phyloP scores from a whole-genome alignment of 106 monocot species.

The Posidonia australis region DNA sequence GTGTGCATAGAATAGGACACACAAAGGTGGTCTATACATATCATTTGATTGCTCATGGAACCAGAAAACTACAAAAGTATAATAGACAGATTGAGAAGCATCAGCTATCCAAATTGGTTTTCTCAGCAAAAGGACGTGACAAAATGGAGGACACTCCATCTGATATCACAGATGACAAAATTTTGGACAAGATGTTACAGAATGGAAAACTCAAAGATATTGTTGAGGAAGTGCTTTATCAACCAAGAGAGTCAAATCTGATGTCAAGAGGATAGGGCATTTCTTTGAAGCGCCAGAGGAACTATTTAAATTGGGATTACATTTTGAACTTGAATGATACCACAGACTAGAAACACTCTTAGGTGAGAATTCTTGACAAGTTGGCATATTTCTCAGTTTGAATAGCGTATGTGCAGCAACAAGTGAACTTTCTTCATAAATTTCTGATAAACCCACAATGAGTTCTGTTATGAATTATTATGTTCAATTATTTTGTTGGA shows the following conservation, averaged over 20 bases:
- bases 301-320: no score
- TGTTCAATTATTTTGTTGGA: no score
- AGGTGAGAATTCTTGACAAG: no score
- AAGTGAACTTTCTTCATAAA: no score
- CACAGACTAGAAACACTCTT: no score
- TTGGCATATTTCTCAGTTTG: no score
- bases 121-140: conserved; percentile 16
- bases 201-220: conserved; percentile 42
- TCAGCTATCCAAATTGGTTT: conserved; percentile 45
- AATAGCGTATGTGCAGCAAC: no score
- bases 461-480: no score
- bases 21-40: conserved; percentile 56
- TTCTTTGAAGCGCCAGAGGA: no score
- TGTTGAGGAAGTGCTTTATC: conserved; percentile 33
- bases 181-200: conserved; percentile 48
- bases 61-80: conserved; percentile 44
- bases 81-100: conserved; percentile 42
- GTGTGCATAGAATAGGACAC: conserved; percentile 66
- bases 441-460: no score
- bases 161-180: conserved; percentile 34
- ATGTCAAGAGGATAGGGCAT: no score
- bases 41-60: conserved; percentile 45
- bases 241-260: conserved; percentile 9
- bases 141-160: background rate
- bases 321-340: no score